These are phyloP conservation scores for Aspergillus saccharolyticus DNA, from an alignment of 495 filamentous ascomycete genomes.

Conservation along the genomic window DNA sequence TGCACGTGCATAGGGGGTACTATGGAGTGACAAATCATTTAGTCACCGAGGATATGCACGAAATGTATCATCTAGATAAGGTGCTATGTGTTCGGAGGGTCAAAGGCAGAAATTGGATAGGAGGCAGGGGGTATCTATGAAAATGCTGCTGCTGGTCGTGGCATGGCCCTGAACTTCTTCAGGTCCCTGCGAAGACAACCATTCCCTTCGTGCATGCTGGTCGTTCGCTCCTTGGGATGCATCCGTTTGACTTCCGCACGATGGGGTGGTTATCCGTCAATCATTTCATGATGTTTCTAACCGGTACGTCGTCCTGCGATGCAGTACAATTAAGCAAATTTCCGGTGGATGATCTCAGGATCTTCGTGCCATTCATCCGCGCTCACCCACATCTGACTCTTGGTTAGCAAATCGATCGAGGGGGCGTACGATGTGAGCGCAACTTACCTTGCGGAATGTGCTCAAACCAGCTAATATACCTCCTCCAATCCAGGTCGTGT, in stretches of 20 bases:
- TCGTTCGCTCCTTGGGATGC: not conserved
- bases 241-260: not conserved
- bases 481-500: constrained; percentile 97
- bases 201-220: not conserved
- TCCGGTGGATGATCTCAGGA: constrained; percentile 96
- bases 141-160: not conserved
- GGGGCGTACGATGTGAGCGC: constrained; percentile 3
- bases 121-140: constrained; percentile 4
- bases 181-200: not conserved
- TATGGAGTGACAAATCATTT: not conserved
- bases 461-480: constrained; percentile 96
- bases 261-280: not conserved
- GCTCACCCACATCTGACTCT: constrained; percentile 89
- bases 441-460: constrained; percentile 94
- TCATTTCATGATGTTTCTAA: not conserved
- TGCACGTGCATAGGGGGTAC: not conserved
- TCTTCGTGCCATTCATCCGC: constrained; percentile 99
- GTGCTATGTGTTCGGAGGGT: not conserved
- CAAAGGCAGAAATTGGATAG: not conserved
- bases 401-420: not conserved
- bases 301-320: not conserved
- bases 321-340: constrained; percentile 63
- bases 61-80: not conserved
- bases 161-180: not conserved
- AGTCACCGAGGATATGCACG: not conserved